Evolutionary conservation across 164 flowering plant species (phyloP), one percentile per base, ranked within the genome.

Genomic region (Stephania yunnanensis): DNA sequence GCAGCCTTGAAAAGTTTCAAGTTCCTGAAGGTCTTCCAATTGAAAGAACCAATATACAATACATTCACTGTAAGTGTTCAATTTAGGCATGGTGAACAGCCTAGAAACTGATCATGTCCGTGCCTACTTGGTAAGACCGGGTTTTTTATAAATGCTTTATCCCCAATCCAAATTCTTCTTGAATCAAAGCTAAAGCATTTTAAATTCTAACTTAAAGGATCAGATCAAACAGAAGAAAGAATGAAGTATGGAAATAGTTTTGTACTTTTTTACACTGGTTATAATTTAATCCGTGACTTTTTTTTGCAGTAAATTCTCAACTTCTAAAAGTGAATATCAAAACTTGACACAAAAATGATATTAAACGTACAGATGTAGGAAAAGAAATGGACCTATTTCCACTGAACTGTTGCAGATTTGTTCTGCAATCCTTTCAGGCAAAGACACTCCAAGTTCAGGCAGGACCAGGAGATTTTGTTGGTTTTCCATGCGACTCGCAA

Each of bases 401-500:
- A 82, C 94, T 25, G 94, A 91, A 77, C 83, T 81, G 64, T 87
- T 89, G 83, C 98, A 92, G 25, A 89, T 91, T 78, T 91, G 88
- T 78, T 94, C 98, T 15, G 94, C 84, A 52, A 91, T 87, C 31
- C 81, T 82, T 61, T 92, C 95, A 10, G 87, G 78, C 80, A 89
- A 83, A 48, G 95, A 86, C 2, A 71, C 76, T 73, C 88, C 92
- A 12, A 91, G 84, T 65, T 79, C 81, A 63, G 70, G 73, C 68
- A 81, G 89, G 65, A 72, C 69, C 67, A 87, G 81, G 64, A 73
- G 73, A 50, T 77, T 73, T 68, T 84, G 86, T 50, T 69, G 84
- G 74, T 88, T 89, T 80, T 91, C 96, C 78, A 87, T 86, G 55
- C 90, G 91, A 74, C 88, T 84, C 89, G 87, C 88, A 68, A 73